Conservation (phyloP, 2,329 filamentous ascomycete genomes). For the Phialophora macrospora region DNA sequence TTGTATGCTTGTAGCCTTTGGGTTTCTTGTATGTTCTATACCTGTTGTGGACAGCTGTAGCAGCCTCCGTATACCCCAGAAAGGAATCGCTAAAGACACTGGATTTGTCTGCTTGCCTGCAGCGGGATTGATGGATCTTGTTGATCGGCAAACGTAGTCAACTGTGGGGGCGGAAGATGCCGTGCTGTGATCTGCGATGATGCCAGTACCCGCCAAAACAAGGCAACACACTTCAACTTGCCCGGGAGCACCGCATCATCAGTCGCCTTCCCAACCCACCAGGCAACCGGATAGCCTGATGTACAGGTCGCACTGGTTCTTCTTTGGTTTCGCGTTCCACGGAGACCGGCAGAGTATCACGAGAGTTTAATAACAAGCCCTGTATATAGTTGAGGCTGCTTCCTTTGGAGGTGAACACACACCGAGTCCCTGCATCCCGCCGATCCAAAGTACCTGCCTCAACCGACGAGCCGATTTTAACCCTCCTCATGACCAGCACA, state of each 20-base stretch:
- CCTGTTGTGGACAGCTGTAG: neutral
- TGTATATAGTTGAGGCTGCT: neutral
- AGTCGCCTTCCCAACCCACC: neutral
- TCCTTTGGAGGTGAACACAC: neutral
- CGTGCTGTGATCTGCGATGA: neutral
- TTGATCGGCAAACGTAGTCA: neutral
- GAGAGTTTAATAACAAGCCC: neutral
- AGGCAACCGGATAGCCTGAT: conserved; percentile 4
- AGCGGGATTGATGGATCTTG: too few species aligned
- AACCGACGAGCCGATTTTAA: neutral
- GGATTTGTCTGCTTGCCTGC: neutral
- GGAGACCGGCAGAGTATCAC: neutral
- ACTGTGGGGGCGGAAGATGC: neutral
- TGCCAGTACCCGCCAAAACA: conserved; percentile 1
- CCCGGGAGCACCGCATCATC: neutral
- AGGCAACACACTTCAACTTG: conserved; percentile 4
- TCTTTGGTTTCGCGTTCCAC: neutral
- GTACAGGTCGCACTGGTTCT: neutral
- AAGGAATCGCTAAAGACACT: neutral
- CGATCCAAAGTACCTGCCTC: neutral
- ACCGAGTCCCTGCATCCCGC: conserved; percentile 6
- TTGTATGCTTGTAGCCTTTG: neutral
- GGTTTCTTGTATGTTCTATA: neutral
- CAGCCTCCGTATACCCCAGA: too few species aligned
- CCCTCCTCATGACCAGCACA: neutral